Evolutionary conservation across 225 moss, liverwort and hornwort genomes (phyloP), one percentile per base, ranked within the genome.

Genomic region (Asterella californica): DNA sequence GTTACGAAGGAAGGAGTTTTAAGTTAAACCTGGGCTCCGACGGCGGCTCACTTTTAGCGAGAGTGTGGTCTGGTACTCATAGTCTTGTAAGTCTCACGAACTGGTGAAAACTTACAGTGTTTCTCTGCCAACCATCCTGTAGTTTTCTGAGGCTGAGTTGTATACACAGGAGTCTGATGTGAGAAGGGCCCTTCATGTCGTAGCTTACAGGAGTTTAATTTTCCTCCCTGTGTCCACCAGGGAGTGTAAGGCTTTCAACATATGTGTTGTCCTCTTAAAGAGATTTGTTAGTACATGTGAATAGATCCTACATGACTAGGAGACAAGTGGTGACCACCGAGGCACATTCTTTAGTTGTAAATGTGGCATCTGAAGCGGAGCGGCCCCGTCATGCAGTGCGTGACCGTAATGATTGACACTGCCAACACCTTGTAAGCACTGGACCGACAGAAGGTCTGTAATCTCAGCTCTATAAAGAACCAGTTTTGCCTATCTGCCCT

Each of bases 211-310:
- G 69, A 68, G 24, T 70, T 32, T 12, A 79, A 68, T 79, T 68
- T 52, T 68, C 69, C 69, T 79, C 69, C 79, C 67, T 18, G 22
- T 37, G 25, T 79, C 0, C 32, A 21, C 36, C 50, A 45, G 79
- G 79, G 79, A 79, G 68, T 79, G 79, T 70, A 79, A 49, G 32
- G 29, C 78, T 52, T 52, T 78, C 68, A 22, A 29, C 78, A 5
- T 30, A 76, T 59, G 22, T 62, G 65, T 63, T 63, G 53, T 52
- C 63, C 46, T 64, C 67, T 38, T 77, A 15, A 65, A 10, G 4
- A 61, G 55, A 77, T 60, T 22, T 62, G 46, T 48, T 63, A 64
- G 64, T 46, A 62, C 32, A 65, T 77, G 77, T 77, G 77, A 77
- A 77, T 77, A 77, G 38, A 9, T 57, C 61, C 27, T 62, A 21